Evolutionary conservation across 257 asterid genomes (phyloP), one percentile per base, ranked within the genome.

Genomic region (Rehmannia glutinosa): DNA sequence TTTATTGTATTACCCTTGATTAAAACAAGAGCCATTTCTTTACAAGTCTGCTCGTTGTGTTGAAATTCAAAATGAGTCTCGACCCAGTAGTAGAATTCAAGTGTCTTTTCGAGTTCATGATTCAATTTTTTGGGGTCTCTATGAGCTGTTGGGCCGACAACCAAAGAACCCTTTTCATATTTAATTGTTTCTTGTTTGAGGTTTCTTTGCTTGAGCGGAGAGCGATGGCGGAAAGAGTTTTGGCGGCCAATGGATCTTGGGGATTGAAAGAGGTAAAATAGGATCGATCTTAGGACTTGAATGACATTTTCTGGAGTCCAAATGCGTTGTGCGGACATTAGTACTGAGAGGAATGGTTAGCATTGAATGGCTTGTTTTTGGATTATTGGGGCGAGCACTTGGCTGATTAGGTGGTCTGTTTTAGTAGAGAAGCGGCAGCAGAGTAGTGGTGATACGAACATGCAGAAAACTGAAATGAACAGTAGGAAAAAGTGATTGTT

Each of bases 71-170:
- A 88, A 6, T 63, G 65, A 2, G 75, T 57, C 62, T 90, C 95
- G 16, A 90, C 95, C 96, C 97, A 93, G 73, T 83, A 74, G 82
- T 75, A 93, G 57, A 90, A 93, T 3, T 90, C 99, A 17, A 86
- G 72, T 1, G 96, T 96, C 71, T 86, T 90, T 41, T 82, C 87
- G 70, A 93, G 79, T 0, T 97, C 99, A 41, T 81, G 68, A 64
- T 83, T 79, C 52, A 88, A 59, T 47, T 62, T 78, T 79, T 62
- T 75, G 13, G 84, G 87, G 82, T 93, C 92, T 55, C 88, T 78
- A 51, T 87, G 81, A 66, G 96, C 99, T 19, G 91, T 89, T 9
- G 97, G 99, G 55, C 97, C 97, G 16, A 86, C 96, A 72, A 93
- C 23, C 13, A 84, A 83, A 54, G 72, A 60, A 20, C 96, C 88